Percentiles rank a stretch among this genome's conserved stretches.
phyloP scores from a whole-genome alignment of 768 basidiomycete species.

The Suillus sp. region DNA sequence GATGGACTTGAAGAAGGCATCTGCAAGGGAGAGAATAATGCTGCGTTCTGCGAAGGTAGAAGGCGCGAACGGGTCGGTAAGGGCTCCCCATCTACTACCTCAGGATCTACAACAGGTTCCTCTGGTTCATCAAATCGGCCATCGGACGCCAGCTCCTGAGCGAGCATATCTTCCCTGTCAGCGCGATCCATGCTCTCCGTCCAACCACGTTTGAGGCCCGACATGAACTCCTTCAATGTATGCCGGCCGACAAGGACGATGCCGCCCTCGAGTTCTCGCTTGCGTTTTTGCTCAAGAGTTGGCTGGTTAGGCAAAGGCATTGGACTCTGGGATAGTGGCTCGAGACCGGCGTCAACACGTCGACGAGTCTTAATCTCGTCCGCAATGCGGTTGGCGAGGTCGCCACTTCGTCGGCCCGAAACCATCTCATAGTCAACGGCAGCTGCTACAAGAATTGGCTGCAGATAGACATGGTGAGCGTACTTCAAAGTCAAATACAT shows the following conservation, averaged over 20 bases:
- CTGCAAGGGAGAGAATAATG: constrained; percentile 36
- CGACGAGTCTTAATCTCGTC: constrained; percentile 73
- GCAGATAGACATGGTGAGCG: constrained; percentile 17
- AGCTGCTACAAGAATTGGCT: constrained; percentile 95
- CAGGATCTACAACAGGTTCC: constrained; percentile 28
- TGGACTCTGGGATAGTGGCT: constrained; percentile 44
- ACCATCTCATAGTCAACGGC: constrained; percentile 91
- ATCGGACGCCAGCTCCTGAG: constrained; percentile 68
- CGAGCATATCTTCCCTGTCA: constrained; percentile 72
- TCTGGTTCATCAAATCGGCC: constrained; percentile 75
- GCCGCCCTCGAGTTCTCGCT: constrained; percentile 77
- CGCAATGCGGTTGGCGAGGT: constrained; percentile 75
- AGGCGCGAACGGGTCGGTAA: constrained; percentile 45
- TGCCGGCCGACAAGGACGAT: constrained; percentile 84
- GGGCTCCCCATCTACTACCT: constrained; percentile 39
- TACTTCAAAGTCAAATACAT: constrained; percentile 16
- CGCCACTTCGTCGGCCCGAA: constrained; percentile 81
- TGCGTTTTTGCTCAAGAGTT: constrained; percentile 51
- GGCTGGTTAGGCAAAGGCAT: constrained; percentile 55
- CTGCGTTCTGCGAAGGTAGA: constrained; percentile 34
- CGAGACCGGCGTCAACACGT: constrained; percentile 65
- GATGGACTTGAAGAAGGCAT: constrained; percentile 20
- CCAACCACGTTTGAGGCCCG: constrained; percentile 86
- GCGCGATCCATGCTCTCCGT: constrained; percentile 66
- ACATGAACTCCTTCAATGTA: constrained; percentile 93